Evolutionary conservation across 352 stramenopile species (phyloP), one percentile per base, ranked within the genome.

Genomic region (Pythium aquatile): DNA sequence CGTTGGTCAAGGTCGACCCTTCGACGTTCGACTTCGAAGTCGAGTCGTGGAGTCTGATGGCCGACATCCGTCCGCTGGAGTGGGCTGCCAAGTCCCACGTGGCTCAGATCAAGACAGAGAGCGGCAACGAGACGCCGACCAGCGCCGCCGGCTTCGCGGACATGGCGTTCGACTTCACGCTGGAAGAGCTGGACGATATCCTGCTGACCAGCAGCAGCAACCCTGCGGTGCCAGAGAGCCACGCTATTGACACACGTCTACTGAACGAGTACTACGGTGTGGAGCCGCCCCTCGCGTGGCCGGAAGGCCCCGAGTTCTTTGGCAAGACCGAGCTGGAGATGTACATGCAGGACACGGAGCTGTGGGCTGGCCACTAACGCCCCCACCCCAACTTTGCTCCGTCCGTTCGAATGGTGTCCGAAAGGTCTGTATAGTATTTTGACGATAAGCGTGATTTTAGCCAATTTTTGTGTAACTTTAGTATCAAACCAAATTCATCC

Each of bases 161-260:
- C 20, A 40, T 63, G 44, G 42, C 42, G 4, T 74, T 74, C 47
- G 58, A 74, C 54, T 74, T 74, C 40, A 69, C 66, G 29, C 58
- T 73, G 20, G 66, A 73, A 39, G 67, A 74, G 44, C 57, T 74
- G 10, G 67, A 70, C 58, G 67, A 74, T 33, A 62, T 74, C 16
- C 37, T 74, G 35, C 54, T 67, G 20, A 69, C 66, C 13, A 56
- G 48, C 29, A 56, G 48, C 29, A 46, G n/a, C 32, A 29, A 57
- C 49, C 10, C 10, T 29, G 33, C 16, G 8, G 30, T 33, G 3
- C 39, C 51, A 3, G 44, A 51, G 16, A 10, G 48, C 26, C 35
- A 39, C 28, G n/a, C 17, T 8, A 47, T 65, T 24, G 64, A 60
- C 28, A 24, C 55, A 14, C 56, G 55, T 2, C 14, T 65, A 9